Evolutionary conservation across 2,329 filamentous ascomycete genomes (phyloP).

Genomic region (Xylaria sp.): DNA sequence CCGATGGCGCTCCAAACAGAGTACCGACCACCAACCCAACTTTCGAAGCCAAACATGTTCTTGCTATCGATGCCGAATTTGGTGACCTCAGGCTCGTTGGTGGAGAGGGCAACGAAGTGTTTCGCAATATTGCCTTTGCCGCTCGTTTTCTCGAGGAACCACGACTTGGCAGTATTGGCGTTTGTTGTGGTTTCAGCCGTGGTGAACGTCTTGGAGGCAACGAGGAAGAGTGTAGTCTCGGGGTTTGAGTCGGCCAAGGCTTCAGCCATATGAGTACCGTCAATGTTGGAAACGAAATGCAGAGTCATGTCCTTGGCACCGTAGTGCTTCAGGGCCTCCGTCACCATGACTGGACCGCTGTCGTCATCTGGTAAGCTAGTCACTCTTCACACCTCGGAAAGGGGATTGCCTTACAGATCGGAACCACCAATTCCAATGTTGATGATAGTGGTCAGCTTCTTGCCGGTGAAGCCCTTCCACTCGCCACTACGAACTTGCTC

Average conservation of each 20-base stretch:
- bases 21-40: conserved; percentile 98
- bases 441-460: conserved; percentile 95
- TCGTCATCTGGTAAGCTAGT: conserved; percentile 23
- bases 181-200: conserved; percentile 98
- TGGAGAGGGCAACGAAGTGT: conserved; percentile 98
- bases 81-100: conserved; percentile 92
- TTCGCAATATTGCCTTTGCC: conserved; percentile 91
- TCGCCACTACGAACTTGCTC: conserved; percentile 92
- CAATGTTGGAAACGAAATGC: conserved; percentile 99
- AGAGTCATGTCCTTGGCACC: conserved; percentile 85
- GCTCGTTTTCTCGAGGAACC: conserved; percentile 87
- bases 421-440: conserved; percentile 99
- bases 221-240: conserved; percentile 97
- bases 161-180: conserved; percentile 94
- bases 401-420: conserved; percentile 78
- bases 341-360: conserved; percentile 98
- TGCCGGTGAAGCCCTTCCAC: conserved; percentile 97
- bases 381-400: background rate
- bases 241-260: conserved; percentile 88
- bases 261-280: conserved; percentile 97
- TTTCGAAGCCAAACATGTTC: conserved; percentile 99
- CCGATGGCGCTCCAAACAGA: conserved; percentile 99
- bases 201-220: conserved; percentile 99
- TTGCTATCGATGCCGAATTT: conserved; percentile 99
- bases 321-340: conserved; percentile 96